A percentile compares a stretch with the other conserved stretches of the same genome.
phyloP scores from a whole-genome alignment of 768 basidiomycete species.

The Tricholoma sp. region DNA sequence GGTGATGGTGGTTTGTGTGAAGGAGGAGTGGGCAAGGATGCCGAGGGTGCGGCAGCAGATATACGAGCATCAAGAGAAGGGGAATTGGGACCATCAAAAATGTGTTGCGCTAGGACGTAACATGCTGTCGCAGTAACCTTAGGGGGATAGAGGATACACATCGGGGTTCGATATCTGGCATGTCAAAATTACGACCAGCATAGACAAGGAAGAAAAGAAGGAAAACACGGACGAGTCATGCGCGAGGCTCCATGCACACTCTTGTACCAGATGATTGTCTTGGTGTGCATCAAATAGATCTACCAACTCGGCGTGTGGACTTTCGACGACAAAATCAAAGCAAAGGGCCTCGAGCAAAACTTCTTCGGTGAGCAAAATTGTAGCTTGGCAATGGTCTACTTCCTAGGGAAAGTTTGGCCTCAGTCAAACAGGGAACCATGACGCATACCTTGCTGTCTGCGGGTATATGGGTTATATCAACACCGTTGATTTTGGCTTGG shows the following conservation, averaged over 20 bases:
- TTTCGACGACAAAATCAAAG: constrained; percentile 78
- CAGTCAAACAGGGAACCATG: not conserved
- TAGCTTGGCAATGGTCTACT: constrained; percentile 63
- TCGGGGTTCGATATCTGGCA: constrained; percentile 69
- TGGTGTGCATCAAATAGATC: constrained; percentile 61
- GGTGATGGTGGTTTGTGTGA: constrained; percentile 71
- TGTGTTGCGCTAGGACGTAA: constrained; percentile 69
- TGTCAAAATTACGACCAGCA: constrained; percentile 8
- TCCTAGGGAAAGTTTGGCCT: constrained; percentile 42
- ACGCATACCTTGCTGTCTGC: constrained; percentile 59
- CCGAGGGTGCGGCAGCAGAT: constrained; percentile 62
- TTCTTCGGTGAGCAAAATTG: constrained; percentile 73
- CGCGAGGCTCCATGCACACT: constrained; percentile 81
- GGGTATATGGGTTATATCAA: constrained; percentile 50
- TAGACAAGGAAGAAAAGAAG: constrained; percentile 3
- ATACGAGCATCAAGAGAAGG: constrained; percentile 72
- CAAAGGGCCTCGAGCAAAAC: constrained; percentile 76
- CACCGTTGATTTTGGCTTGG: constrained; percentile 58
- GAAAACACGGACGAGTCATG: constrained; percentile 70
- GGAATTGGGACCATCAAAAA: constrained; percentile 68
- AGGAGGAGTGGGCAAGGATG: constrained; percentile 77
- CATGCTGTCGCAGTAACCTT: constrained; percentile 73
- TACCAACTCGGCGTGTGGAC: constrained; percentile 70
- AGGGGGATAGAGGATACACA: constrained; percentile 67
- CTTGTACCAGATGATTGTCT: constrained; percentile 47